Evolutionary conservation across 768 basidiomycete species (phyloP).

Genomic region (Erythrobasidium yunnanense): DNA sequence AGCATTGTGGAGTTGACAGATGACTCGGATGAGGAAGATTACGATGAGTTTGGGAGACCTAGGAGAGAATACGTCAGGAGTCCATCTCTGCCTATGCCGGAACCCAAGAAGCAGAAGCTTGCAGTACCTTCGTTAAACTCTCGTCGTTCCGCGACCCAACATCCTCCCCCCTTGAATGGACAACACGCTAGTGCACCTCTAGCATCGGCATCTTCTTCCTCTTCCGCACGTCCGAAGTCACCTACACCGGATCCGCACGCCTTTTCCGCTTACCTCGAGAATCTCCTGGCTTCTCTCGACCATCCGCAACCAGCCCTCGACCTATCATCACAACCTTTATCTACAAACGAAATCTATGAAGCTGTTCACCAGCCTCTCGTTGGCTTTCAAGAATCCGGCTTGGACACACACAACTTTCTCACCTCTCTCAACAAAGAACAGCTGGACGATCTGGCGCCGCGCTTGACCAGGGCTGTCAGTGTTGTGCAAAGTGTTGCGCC

Average conservation of each 20-base stretch:
- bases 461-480: background rate
- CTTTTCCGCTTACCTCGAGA: background rate
- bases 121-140: background rate
- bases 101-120: background rate
- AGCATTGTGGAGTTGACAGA: background rate
- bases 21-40: background rate
- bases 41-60: background rate
- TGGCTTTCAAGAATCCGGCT: background rate
- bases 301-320: background rate
- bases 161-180: background rate
- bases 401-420: background rate
- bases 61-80: background rate
- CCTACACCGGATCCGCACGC: background rate
- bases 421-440: background rate
- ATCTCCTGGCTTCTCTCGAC: constrained; percentile 9
- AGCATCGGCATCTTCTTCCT: background rate
- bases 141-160: background rate
- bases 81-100: background rate
- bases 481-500: background rate
- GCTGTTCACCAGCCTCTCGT: background rate
- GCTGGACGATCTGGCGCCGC: background rate
- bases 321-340: background rate
- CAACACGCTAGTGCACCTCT: too few relatives aligned
- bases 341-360: background rate
- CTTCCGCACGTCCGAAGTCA: background rate